phyloP scores from a whole-genome alignment of 2,329 filamentous ascomycete species.

The Pyricularia sp. region DNA sequence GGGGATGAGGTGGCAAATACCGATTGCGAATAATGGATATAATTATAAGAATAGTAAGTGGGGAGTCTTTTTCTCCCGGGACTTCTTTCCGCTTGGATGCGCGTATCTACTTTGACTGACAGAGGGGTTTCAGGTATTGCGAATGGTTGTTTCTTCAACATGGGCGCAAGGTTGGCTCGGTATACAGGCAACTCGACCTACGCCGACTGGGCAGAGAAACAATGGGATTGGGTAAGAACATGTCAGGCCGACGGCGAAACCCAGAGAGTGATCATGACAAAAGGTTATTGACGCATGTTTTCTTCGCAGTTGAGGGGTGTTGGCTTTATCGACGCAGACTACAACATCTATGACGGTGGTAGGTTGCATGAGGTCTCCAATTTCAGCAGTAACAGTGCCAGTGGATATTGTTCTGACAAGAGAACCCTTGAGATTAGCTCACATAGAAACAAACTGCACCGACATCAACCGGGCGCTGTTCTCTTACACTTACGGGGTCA shows the following conservation, averaged over 20 bases:
- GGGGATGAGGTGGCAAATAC: conserved; percentile 61
- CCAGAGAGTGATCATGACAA: neutral
- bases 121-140: conserved; percentile 20
- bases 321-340: conserved; percentile 43
- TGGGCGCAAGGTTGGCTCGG: conserved; percentile 48
- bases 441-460: conserved; percentile 40
- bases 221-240: conserved; percentile 44
- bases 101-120: neutral
- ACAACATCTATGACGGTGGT: conserved; percentile 48
- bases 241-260: neutral
- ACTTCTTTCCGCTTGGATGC: too few species aligned
- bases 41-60: conserved; percentile 47
- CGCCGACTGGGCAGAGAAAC: conserved; percentile 41
- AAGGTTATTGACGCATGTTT: neutral
- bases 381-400: neutral
- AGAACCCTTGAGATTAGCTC: conserved; percentile 15
- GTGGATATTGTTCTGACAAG: neutral
- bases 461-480: conserved; percentile 42
- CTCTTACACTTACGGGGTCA: conserved; percentile 44
- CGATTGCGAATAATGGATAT: conserved; percentile 52
- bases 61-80: neutral
- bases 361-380: neutral
- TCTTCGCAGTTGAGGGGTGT: conserved; percentile 14
- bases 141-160: conserved; percentile 40
- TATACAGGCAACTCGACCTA: conserved; percentile 52